Evolutionary conservation across 73 alveolate species (phyloP), one percentile per base, ranked within the genome.

Genomic region (Paramecium caudatum): DNA sequence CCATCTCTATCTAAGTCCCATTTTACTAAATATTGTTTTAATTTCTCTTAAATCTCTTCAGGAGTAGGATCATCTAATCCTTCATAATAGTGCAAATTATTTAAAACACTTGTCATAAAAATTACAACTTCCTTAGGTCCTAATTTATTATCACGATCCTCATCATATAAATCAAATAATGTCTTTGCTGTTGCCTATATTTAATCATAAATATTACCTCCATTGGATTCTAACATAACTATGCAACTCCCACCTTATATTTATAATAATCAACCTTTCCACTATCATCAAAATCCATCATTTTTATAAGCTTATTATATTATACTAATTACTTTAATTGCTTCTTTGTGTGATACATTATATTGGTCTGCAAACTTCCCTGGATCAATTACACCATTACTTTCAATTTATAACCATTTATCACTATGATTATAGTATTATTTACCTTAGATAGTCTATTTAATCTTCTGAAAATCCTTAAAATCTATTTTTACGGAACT

Each of bases 1-100:
- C 81, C 87, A 63, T 86, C 93, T 63, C 55, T 86, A 63, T 86
- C 93, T 65, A 86, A 10, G 19, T 86, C 93, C 93, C 93, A 86
- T 69, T 86, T 86, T 19, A 36, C 46, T 43, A 86, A 16, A 47
- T 47, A 63, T 25, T 70, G 27, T 62, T 17, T 9, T 10, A 41
- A 15, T 86, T 62, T 86, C 5, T 86, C 80, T 37, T 36, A 46
- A 1, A 86, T 12, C 43, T 86, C 93, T 39, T 63, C 68, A n/a
- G 63, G 65, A 32, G 61, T 55, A 9, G 68, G 49, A 3, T 46
- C 63, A 32, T 86, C 41, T 16, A 17, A 32, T 13, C 80, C 90
- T 34, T 86, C 88, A 9, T 62, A 86, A 63, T 41, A 86, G 7
- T 55, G 61, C 3, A 78, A 37, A 78, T 86, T 62, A 17, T 62